Conservation (phyloP, 2,329 filamentous ascomycete species). For the Neobulgaria alba region DNA sequence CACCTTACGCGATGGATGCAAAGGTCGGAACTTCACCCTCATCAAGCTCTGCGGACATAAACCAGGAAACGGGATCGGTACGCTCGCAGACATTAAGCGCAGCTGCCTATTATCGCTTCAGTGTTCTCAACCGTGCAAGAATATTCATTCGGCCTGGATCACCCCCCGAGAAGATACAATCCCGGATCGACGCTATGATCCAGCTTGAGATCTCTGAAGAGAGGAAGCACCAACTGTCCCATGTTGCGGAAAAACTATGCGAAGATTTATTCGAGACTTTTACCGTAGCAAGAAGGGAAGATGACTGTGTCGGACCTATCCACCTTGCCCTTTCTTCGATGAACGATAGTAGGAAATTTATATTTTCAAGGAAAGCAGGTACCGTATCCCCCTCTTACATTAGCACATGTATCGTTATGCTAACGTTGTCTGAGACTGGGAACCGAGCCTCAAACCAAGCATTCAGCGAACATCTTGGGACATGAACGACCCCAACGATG, state of each 20-base stretch:
- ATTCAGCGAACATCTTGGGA: not conserved
- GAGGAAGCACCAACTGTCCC: slow-evolving; percentile 1
- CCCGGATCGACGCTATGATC: slow-evolving; percentile 2
- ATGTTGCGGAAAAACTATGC: slow-evolving; percentile 1
- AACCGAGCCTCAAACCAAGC: slow-evolving; percentile 1
- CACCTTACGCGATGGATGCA: not conserved
- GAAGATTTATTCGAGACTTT: slow-evolving; percentile 1
- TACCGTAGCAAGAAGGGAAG: slow-evolving; percentile 1
- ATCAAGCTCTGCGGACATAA: slow-evolving; percentile 1
- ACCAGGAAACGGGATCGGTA: slow-evolving; percentile 1
- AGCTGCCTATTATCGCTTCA: slow-evolving; percentile 2
- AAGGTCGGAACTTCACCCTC: slow-evolving; percentile 1
- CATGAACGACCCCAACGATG: slow-evolving; percentile 1
- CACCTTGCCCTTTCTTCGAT: slow-evolving; percentile 3
- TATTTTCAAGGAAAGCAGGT: slow-evolving; percentile 3
- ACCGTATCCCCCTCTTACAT: not conserved
- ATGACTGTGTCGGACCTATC: slow-evolving; percentile 3
- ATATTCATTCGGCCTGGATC: slow-evolving; percentile 2
- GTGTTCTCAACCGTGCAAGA: not conserved
- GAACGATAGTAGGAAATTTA: not conserved
- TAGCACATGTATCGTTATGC: slow-evolving; percentile 4
- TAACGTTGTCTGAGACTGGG: slow-evolving; percentile 2
- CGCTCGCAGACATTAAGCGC: slow-evolving; percentile 1
- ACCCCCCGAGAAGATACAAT: not conserved
- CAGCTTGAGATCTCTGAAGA: slow-evolving; percentile 1